Evolutionary conservation across 2,329 filamentous ascomycete species (phyloP), one percentile per base, ranked within the genome.

Genomic region (Claviceps sp.): DNA sequence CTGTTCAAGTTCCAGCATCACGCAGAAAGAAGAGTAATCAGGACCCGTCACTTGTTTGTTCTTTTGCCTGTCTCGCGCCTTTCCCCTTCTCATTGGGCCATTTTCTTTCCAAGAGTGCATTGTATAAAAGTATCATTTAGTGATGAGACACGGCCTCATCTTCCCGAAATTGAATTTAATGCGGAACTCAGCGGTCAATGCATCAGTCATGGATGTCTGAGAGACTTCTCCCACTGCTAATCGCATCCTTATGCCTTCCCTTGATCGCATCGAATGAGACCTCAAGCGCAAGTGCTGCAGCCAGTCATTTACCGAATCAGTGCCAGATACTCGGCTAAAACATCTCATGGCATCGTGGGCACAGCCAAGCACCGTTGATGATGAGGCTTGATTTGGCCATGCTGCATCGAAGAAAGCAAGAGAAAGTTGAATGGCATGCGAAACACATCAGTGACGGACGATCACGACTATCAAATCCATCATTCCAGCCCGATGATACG

Each of bases 221-320:
- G 74, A 59, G 45, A 70, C 75, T 57, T 74, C 72, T 36, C 72
- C 66, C 17, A 75, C 64, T 0, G 71, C 72, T 20, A 73, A 34
- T 34, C 29, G 9, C 66, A 29, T 74, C 71, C 54, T 73, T 74
- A 42, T 72, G 71, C 0, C 67, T 69, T 49, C 72, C 67, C 55
- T 75, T 75, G 57, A 75, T 74, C 0, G 71, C 72, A 5, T 71
- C 72, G 56, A 75, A 75, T 0, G 72, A 72, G 3, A 68, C 61
- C 54, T 74, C 71, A 0, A 34, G 70, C 66, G 0, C 70, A 65
- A 0, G 68, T 72, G 13, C 61, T 63, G 50, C 69, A 71, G 11
- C 69, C 67, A 3, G 66, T 64, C 37, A 69, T 69, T 75, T 63
- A 34, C n/a, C 16, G 13, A 17, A 14, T 16, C 16, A 34, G 44